phyloP scores from a whole-genome alignment of 2,329 filamentous ascomycete species.

The Cordyceps pruinosa region DNA sequence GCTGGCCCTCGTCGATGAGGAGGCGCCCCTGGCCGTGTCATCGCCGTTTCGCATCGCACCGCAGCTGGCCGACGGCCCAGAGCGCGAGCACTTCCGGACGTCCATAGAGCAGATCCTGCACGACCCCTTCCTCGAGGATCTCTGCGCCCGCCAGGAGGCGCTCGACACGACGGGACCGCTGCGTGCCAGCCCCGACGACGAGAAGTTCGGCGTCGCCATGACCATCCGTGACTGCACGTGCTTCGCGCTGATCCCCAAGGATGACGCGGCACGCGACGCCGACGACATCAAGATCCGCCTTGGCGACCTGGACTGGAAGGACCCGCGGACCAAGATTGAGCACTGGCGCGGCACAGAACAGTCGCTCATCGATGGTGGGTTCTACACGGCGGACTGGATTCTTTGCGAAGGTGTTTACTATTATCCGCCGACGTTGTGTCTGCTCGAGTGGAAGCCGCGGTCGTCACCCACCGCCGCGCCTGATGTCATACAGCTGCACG shows the following conservation, averaged over 20 bases:
- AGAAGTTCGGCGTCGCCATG: constrained; percentile 63
- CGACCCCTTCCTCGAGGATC: constrained; percentile 28
- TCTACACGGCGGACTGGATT: constrained; percentile 50
- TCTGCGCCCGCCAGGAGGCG: constrained; percentile 32
- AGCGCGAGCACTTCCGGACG: constrained; percentile 22
- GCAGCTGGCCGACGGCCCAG: constrained; percentile 22
- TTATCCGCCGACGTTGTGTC: constrained; percentile 29
- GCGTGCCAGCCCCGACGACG: constrained; percentile 31
- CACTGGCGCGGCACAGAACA: constrained; percentile 63
- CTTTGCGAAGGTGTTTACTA: constrained; percentile 28
- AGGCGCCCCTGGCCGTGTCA: constrained; percentile 36
- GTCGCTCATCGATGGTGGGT: constrained; percentile 58
- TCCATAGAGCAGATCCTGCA: constrained; percentile 25
- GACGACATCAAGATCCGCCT: constrained; percentile 50
- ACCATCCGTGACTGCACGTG: constrained; percentile 74
- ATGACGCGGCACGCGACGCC: constrained; percentile 19
- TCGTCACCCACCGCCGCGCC: constrained; percentile 12
- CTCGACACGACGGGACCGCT: constrained; percentile 40
- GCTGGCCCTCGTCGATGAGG: constrained; percentile 51
- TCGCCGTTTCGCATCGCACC: constrained; percentile 36
- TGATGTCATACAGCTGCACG: constrained; percentile 18
- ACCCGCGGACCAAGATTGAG: constrained; percentile 54
- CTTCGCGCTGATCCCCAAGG: constrained; percentile 52
- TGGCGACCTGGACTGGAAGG: constrained; percentile 74
- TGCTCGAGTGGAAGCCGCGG: constrained; percentile 24